phyloP scores from a whole-genome alignment of 2,329 filamentous ascomycete genomes.

The Colletotrichum orbiculare region DNA sequence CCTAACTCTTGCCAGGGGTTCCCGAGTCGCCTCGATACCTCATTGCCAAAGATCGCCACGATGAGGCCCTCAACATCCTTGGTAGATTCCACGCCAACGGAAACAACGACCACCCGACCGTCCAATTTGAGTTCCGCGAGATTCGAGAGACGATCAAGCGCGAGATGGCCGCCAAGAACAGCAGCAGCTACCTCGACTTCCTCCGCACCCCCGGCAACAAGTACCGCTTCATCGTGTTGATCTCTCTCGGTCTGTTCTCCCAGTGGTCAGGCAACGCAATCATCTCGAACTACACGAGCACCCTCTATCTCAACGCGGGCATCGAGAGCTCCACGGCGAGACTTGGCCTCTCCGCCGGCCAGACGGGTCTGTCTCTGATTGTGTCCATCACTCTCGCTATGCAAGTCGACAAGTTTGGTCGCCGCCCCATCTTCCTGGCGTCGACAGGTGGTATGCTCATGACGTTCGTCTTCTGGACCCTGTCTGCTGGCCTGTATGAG shows the following conservation, averaged over 20 bases:
- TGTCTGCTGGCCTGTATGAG: constrained; percentile 58
- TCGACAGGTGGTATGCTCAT: constrained; percentile 56
- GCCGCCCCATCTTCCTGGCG: constrained; percentile 65
- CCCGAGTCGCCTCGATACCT: constrained; percentile 57
- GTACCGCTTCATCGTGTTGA: constrained; percentile 62
- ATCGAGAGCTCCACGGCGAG: constrained; percentile 57
- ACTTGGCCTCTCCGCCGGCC: constrained; percentile 57
- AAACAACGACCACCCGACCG: constrained; percentile 55
- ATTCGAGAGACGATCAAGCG: constrained; percentile 68
- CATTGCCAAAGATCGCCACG: constrained; percentile 50
- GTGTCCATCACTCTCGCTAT: constrained; percentile 63
- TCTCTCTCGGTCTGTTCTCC: constrained; percentile 68
- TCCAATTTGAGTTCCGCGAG: constrained; percentile 69
- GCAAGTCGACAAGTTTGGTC: constrained; percentile 65
- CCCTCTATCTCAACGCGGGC: constrained; percentile 65
- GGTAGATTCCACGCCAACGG: constrained; percentile 48
- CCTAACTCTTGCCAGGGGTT: constrained; percentile 42
- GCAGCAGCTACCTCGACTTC: constrained; percentile 64
- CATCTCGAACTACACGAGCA: constrained; percentile 67
- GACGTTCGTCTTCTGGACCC: constrained; percentile 63
- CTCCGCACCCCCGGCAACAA: constrained; percentile 67
- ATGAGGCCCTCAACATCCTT: constrained; percentile 49
- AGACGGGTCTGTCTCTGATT: constrained; percentile 63
- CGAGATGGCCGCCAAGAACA: constrained; percentile 59
- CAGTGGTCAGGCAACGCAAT: constrained; percentile 71